phyloP scores from a whole-genome alignment of 495 filamentous ascomycete genomes.

The Bacidia gigantensis region DNA sequence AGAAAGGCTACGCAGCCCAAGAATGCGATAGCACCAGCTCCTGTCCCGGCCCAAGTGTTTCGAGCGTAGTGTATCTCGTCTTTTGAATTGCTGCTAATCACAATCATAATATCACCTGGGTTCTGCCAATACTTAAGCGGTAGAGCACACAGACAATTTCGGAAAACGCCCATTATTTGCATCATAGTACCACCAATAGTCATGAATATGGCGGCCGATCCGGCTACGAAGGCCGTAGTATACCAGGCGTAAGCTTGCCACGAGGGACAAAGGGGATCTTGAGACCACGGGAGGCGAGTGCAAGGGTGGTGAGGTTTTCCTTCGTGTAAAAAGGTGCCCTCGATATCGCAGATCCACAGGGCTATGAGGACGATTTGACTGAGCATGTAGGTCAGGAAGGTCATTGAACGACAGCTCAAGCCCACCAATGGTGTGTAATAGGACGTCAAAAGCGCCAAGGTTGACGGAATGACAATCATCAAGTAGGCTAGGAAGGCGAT shows the following conservation, averaged over 20 bases:
- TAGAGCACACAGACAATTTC: conserved; percentile 22
- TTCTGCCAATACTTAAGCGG: neutral
- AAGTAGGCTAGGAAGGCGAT: neutral
- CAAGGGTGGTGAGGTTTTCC: neutral
- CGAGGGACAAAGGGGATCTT: neutral
- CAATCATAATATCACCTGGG: neutral
- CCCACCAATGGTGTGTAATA: conserved; percentile 31
- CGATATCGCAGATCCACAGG: conserved; percentile 22
- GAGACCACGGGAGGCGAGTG: neutral
- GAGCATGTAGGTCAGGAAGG: conserved; percentile 27
- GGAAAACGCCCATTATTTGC: conserved; percentile 27
- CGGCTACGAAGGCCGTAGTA: neutral
- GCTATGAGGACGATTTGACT: conserved; percentile 22
- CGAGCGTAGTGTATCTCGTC: conserved; percentile 14
- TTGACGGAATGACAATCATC: conserved; percentile 1
- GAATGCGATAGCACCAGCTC: conserved; percentile 16
- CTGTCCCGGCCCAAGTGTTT: conserved; percentile 20
- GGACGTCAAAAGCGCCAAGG: conserved; percentile 19
- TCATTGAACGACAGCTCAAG: conserved; percentile 29
- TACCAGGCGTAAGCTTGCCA: neutral
- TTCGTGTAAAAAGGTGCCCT: neutral
- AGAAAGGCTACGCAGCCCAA: conserved; percentile 20
- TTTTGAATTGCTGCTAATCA: neutral
- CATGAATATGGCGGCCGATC: conserved; percentile 17
- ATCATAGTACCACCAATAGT: conserved; percentile 24